phyloP scores from a whole-genome alignment of 2,329 filamentous ascomycete species.

The Chrysosporium keratinophilum region DNA sequence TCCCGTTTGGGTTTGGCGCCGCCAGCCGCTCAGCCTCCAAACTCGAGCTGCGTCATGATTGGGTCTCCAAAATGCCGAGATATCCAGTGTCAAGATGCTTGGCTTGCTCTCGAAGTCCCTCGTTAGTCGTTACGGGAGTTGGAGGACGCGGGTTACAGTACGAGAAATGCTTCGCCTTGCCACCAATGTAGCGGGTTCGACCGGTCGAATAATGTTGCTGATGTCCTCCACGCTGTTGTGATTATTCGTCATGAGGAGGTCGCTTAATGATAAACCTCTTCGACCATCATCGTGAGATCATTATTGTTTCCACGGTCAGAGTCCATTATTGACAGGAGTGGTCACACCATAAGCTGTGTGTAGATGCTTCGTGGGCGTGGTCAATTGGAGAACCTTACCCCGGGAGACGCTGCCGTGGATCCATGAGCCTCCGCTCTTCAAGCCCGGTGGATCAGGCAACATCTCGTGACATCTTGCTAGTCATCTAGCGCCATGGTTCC shows the following conservation, averaged over 20 bases:
- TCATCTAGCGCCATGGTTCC: not conserved
- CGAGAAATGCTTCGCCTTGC: not conserved
- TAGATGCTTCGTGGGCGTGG: not conserved
- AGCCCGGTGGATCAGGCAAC: not conserved
- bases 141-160: too few species aligned
- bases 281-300: too few species aligned
- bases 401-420: not conserved
- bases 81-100: not conserved
- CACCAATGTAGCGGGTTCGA: too few species aligned
- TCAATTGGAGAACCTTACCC: not conserved
- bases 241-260: too few species aligned
- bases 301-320: not conserved
- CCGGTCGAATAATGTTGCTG: too few species aligned
- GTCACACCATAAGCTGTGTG: too few species aligned
- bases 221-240: too few species aligned
- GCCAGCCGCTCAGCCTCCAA: not conserved
- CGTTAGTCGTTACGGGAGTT: not conserved
- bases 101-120: constrained; percentile 1
- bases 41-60: not conserved
- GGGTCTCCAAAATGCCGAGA: too few species aligned
- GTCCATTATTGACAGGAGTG: not conserved
- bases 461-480: not conserved
- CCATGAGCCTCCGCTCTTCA: not conserved
- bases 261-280: too few species aligned
- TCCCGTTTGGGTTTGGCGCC: not conserved